Evolutionary conservation across 163 green algal species (phyloP).

Genomic region (Coccomyxa subellipsoidea): DNA sequence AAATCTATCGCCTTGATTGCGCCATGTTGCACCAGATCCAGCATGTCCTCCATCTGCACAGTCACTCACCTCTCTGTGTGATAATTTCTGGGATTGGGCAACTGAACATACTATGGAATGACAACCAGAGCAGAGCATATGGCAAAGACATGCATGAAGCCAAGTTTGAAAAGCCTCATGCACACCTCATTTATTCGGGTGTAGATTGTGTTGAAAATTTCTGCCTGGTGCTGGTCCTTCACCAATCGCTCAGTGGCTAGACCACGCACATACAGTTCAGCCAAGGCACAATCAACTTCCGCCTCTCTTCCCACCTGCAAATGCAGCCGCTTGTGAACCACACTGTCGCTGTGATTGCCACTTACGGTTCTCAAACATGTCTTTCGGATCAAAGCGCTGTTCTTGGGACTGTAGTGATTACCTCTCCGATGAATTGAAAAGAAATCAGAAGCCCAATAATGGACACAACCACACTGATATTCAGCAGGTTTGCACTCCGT

Average conservation of each 20-base stretch:
- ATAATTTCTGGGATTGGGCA: too few species aligned
- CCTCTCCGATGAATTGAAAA: background rate
- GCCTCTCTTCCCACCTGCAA: conserved; percentile 1
- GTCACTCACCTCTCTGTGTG: too few species aligned
- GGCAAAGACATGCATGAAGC: too few species aligned
- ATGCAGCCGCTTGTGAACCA: too few species aligned
- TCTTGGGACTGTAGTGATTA: background rate
- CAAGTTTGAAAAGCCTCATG: too few species aligned
- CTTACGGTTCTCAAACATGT: too few species aligned
- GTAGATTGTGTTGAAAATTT: conserved; percentile 7
- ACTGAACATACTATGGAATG: too few species aligned
- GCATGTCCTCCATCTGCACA: conserved; percentile 6
- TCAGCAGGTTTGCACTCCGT: background rate
- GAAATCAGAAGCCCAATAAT: background rate
- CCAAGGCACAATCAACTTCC: background rate
- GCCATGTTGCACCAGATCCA: background rate
- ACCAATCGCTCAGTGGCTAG: background rate
- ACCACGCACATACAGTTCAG: background rate
- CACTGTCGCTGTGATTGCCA: too few species aligned
- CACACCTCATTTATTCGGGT: conserved; percentile 4
- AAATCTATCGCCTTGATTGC: background rate
- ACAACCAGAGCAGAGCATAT: too few species aligned
- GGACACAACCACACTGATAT: background rate
- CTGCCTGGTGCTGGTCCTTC: background rate
- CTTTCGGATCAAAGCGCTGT: too few species aligned